Conservation (phyloP, 441 rosid genomes). For the Gossypium gossypioides region DNA sequence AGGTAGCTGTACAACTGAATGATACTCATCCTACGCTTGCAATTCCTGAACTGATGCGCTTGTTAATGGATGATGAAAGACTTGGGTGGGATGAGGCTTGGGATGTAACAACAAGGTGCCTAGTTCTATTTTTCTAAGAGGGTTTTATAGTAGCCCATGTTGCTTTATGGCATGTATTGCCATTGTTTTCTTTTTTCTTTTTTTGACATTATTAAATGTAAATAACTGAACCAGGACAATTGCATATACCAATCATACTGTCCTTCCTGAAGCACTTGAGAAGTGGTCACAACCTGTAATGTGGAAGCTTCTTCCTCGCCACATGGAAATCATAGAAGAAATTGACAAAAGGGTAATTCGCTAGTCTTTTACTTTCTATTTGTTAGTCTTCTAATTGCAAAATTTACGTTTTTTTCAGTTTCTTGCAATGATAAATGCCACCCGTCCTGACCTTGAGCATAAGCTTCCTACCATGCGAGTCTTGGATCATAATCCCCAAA, state of each 20-base stretch:
- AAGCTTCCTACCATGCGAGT: slow-evolving; percentile 69
- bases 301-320: slow-evolving; percentile 99
- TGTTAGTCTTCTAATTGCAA: slow-evolving; percentile 11
- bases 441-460: slow-evolving; percentile 60
- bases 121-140: slow-evolving; percentile 10
- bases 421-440: slow-evolving; percentile 42
- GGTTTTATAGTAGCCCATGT: background rate
- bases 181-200: background rate
- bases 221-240: slow-evolving; percentile 52
- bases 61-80: slow-evolving; percentile 82
- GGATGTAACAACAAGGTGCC: slow-evolving; percentile 75
- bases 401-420: slow-evolving; percentile 41
- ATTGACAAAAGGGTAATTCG: slow-evolving; percentile 74
- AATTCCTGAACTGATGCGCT: slow-evolving; percentile 92
- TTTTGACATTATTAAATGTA: slow-evolving; percentile 11
- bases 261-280: slow-evolving; percentile 98
- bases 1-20: slow-evolving; percentile 90
- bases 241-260: slow-evolving; percentile 97
- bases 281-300: slow-evolving; percentile 93
- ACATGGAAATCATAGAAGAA: slow-evolving; percentile 95
- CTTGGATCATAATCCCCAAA: slow-evolving; percentile 80
- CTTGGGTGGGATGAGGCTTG: slow-evolving; percentile 99
- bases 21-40: slow-evolving; percentile 99
- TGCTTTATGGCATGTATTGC: slow-evolving; percentile 5
- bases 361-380: slow-evolving; percentile 1